Evolutionary conservation across 768 basidiomycete genomes (phyloP), one percentile per base, ranked within the genome.

Genomic region (Pholiota molesta): DNA sequence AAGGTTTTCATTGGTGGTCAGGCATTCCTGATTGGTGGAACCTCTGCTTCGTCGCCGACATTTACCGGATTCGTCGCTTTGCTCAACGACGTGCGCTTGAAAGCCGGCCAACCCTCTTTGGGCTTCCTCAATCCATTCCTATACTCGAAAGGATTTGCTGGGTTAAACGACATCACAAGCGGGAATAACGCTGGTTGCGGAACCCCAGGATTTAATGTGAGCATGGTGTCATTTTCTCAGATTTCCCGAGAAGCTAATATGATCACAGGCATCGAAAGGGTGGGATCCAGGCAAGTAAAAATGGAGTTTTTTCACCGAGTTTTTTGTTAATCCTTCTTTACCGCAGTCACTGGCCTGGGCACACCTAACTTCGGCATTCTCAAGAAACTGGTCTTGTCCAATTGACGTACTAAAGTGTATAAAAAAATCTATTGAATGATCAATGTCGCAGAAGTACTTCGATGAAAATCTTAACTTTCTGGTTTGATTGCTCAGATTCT

Each of bases 51-150:
- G 1, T 72, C 85, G 19, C 89, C 89, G 1, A 79, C 87, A 0
- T 85, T 90, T 62, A 79, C 87, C 5, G 83, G 80, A 23, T 78
- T 91, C 55, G 76, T 90, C 5, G 78, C 86, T 1, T 79, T 90
- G 59, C 70, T 91, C 40, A 89, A 89, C 57, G 86, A 90, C 58
- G 84, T 78, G 5, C 79, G 86, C 16, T 65, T 88, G 28, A 71
- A 68, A 1, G 77, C 76, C 0, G 77, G 78, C 0, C 75, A 76
- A 21, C 65, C 75, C 3, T 52, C 85, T n/a, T 72, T 89, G 1
- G 88, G 87, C 4, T 88, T 88, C 75, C 74, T 90, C 62, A 89
- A 89, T 68, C 88, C 86, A 0, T 76, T 87, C 55, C 61, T 89
- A 6, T 89, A 89, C 65, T 69, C 72, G 21, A 73, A 67, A 47